Base-by-base conservation (phyloP, 2,329 filamentous ascomycete species). In the Hymenoscyphus occultus region DNA sequence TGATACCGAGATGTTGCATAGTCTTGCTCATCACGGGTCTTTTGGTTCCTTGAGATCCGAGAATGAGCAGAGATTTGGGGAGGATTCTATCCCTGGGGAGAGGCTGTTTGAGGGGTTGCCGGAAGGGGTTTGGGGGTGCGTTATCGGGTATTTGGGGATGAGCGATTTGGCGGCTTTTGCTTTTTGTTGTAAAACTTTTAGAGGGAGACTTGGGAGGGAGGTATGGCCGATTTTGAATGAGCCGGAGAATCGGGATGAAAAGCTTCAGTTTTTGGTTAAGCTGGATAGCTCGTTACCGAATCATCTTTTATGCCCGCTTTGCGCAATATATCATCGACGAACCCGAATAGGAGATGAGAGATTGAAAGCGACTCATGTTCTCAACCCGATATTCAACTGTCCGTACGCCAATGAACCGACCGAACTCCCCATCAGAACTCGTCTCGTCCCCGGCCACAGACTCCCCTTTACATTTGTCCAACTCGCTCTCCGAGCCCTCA, bases 251-350 rank as follows among this genome's bases (percentile, higher is more conserved):
- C 74, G 74, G 56, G 68, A 77, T 5, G 73, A 82, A 65, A 81
- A 80, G 60, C 76, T 81, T 57, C 75, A 80, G 3, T 86, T 88
- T 71, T 77, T 88, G 5, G 71, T 79, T 13, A 73, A 75, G 2
- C 77, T 87, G 71, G 84, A 88, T 66, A 72, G 75, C 13, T 73
- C 78, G 16, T 76, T 85, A 19, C 85, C 85, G 2, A 77, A 80
- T 42, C 83, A 87, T 69, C 78, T 88, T 6, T 79, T 87, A 62
- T 88, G 86, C 74, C 84, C 86, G 71, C 80, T 81, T 5, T 88
- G 86, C 71, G 80, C 76, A 14, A 77, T 75, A 63, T 88, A 83
- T 73, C 86, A 88, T 71, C 74, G 78, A 5, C 81, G 86, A 56
- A 82, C 78, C 1, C 78, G 82, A 61, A 79, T 79, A 42, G 85